Conservation (phyloP, 2,329 filamentous ascomycete species). For the Escovopsis sp. region DNA sequence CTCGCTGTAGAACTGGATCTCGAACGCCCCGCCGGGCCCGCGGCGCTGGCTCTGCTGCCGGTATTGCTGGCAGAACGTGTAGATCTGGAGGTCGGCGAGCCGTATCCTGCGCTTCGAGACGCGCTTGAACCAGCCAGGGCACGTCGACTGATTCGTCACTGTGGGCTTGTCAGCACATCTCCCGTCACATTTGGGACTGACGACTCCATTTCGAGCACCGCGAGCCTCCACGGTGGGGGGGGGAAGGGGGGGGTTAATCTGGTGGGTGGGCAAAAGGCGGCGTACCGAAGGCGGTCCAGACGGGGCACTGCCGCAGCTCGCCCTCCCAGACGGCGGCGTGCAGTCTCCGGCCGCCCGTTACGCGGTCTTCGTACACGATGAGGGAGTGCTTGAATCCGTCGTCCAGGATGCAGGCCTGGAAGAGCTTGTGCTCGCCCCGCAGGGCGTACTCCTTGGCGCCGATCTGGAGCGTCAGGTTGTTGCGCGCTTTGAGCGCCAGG, state of each 20-base stretch:
- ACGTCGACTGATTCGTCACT: constrained; percentile 39
- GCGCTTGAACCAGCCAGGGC: constrained; percentile 35
- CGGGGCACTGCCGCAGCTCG: constrained; percentile 36
- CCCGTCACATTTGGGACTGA: no score
- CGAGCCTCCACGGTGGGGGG: no score
- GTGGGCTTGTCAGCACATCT: not conserved
- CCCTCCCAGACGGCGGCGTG: constrained; percentile 43
- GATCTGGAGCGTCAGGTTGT: constrained; percentile 28
- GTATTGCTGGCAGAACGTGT: constrained; percentile 45
- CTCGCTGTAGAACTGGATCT: constrained; percentile 33
- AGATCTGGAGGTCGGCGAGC: constrained; percentile 40
- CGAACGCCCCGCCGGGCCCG: constrained; percentile 32
- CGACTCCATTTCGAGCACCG: no score
- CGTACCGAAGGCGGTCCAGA: constrained; percentile 51
- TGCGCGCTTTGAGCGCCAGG: constrained; percentile 39
- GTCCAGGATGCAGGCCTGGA: constrained; percentile 45
- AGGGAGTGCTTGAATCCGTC: constrained; percentile 39
- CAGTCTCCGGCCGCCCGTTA: constrained; percentile 35
- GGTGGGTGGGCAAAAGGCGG: not conserved
- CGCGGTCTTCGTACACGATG: constrained; percentile 36
- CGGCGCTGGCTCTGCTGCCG: constrained; percentile 36
- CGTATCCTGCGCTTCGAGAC: constrained; percentile 32
- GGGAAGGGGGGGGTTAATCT: not conserved
- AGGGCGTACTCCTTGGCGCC: constrained; percentile 32
- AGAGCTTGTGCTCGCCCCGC: constrained; percentile 34